Percentiles rank a stretch among this genome's conserved stretches.
phyloP scores from a whole-genome alignment of 2,329 filamentous ascomycete species.

The Rachicladosporium sp. region DNA sequence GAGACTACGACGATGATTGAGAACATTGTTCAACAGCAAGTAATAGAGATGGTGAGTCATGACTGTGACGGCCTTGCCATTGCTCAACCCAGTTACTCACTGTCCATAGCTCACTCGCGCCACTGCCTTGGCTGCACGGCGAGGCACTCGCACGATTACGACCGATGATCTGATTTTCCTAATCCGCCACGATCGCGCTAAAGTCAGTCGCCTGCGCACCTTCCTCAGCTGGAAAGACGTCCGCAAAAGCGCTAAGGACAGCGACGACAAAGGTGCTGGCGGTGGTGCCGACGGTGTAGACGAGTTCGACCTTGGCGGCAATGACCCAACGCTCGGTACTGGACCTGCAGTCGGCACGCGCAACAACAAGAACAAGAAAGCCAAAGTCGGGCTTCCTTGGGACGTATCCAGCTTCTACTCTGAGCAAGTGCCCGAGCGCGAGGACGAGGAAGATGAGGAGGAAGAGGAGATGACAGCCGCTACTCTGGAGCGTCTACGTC shows the following conservation, averaged over 20 bases:
- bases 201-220: conserved; percentile 86
- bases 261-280: conserved; percentile 67
- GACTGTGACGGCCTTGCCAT: not conserved
- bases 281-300: conserved; percentile 61
- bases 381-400: conserved; percentile 90
- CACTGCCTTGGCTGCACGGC: conserved; percentile 79
- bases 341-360: conserved; percentile 38
- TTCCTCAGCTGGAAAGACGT: conserved; percentile 99
- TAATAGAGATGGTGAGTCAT: conserved; percentile 71
- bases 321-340: conserved; percentile 56
- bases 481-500: conserved; percentile 82
- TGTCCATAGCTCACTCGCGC: conserved; percentile 62
- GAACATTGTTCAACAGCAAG: conserved; percentile 92
- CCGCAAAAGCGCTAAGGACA: conserved; percentile 93
- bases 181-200: conserved; percentile 92
- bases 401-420: conserved; percentile 83
- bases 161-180: conserved; percentile 91
- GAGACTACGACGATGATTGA: conserved; percentile 95
- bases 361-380: conserved; percentile 75
- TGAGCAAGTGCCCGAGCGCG: conserved; percentile 81
- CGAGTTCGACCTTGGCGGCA: conserved; percentile 46
- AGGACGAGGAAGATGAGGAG: conserved; percentile 92
- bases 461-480: conserved; percentile 98
- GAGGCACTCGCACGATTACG: conserved; percentile 81
- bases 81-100: not conserved